A percentile compares a stretch with the other conserved stretches of the same genome.
Evolutionary conservation across 768 basidiomycete species (phyloP).

Genomic region (Mycena metata): DNA sequence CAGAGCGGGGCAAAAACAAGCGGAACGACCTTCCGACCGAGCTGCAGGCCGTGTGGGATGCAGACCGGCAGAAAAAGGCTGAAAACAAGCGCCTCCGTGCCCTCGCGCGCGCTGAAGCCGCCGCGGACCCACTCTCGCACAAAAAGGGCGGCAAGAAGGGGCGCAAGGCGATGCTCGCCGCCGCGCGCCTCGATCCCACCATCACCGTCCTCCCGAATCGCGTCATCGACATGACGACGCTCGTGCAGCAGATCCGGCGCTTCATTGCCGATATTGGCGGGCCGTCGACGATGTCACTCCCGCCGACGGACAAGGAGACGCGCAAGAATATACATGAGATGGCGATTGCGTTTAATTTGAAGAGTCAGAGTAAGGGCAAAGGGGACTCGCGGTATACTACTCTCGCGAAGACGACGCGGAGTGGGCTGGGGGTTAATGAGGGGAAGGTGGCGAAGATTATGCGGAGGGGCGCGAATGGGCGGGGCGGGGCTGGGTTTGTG

Average conservation of each 20-base stretch:
- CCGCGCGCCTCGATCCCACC: slow-evolving; percentile 62
- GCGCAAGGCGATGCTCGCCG: slow-evolving; percentile 74
- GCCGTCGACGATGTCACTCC: slow-evolving; percentile 71
- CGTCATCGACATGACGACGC: slow-evolving; percentile 73
- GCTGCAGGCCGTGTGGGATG: slow-evolving; percentile 79
- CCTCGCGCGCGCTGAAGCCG: slow-evolving; percentile 65
- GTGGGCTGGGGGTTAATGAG: slow-evolving; percentile 71
- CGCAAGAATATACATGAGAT: slow-evolving; percentile 85
- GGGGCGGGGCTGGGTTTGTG: slow-evolving; percentile 53
- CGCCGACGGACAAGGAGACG: slow-evolving; percentile 81
- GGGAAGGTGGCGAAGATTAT: slow-evolving; percentile 64
- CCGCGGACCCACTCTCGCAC: slow-evolving; percentile 72
- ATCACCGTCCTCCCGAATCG: slow-evolving; percentile 62
- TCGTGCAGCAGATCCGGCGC: slow-evolving; percentile 76
- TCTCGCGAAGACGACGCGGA: slow-evolving; percentile 75
- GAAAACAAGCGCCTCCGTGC: slow-evolving; percentile 75
- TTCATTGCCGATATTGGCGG: slow-evolving; percentile 75
- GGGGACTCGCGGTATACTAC: slow-evolving; percentile 83
- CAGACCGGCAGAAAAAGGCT: slow-evolving; percentile 88
- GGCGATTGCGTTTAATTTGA: slow-evolving; percentile 82
- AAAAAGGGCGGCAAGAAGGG: slow-evolving; percentile 79
- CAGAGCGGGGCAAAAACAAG: slow-evolving; percentile 66
- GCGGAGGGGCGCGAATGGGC: slow-evolving; percentile 53
- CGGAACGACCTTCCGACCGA: slow-evolving; percentile 65
- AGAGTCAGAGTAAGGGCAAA: slow-evolving; percentile 81